phyloP scores from a whole-genome alignment of 169 alveolate species.

The Eimeria necatrix region DNA sequence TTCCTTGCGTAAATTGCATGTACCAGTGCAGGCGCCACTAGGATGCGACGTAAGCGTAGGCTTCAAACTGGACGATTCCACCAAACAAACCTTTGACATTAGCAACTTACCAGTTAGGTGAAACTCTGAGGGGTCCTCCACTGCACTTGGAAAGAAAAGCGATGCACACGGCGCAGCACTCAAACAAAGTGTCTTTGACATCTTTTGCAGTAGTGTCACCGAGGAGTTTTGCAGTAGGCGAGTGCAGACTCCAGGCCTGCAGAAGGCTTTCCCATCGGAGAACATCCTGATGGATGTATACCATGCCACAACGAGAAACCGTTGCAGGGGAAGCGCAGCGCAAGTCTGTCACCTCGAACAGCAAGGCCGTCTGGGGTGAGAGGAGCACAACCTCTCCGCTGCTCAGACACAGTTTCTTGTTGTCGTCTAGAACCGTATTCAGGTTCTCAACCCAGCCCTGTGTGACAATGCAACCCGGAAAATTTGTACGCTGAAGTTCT shows the following conservation, averaged over 20 bases:
- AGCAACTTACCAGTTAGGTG: slow-evolving; percentile 54
- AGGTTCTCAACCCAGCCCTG: slow-evolving; percentile 96
- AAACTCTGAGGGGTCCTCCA: slow-evolving; percentile 47
- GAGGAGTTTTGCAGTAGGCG: slow-evolving; percentile 66
- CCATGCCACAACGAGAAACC: slow-evolving; percentile 96
- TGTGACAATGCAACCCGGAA: neutral
- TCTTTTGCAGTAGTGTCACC: slow-evolving; percentile 33
- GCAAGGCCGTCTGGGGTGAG: slow-evolving; percentile 92
- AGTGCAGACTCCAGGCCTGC: slow-evolving; percentile 91
- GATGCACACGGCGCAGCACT: slow-evolving; percentile 33
- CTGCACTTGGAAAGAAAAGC: slow-evolving; percentile 56
- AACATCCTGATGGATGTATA: slow-evolving; percentile 94
- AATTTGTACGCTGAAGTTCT: no score
- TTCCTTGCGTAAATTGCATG: no score
- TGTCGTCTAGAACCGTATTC: slow-evolving; percentile 97
- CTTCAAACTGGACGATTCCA: no score
- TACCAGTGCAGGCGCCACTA: no score
- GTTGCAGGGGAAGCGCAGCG: slow-evolving; percentile 97
- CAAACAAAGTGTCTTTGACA: slow-evolving; percentile 26
- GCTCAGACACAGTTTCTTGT: slow-evolving; percentile 95
- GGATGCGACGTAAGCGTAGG: no score
- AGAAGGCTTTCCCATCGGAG: slow-evolving; percentile 95
- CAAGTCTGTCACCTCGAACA: slow-evolving; percentile 95
- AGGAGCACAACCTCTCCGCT: slow-evolving; percentile 94
- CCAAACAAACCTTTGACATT: neutral